Evolutionary conservation across 306 rosid genomes (phyloP).

Genomic region (Cucumis melo): DNA sequence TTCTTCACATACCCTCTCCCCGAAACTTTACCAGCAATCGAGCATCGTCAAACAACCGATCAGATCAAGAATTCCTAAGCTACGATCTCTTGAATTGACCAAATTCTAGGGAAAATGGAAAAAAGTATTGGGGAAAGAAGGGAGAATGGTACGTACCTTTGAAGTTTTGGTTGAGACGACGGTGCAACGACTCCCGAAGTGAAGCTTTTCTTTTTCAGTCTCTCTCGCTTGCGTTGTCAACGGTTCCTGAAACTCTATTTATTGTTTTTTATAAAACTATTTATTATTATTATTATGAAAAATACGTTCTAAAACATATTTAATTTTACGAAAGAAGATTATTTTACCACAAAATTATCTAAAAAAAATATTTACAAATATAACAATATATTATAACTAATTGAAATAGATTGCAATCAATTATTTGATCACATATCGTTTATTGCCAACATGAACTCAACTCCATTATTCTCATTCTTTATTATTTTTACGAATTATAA

Average conservation of each 20-base stretch:
- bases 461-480: too few species aligned
- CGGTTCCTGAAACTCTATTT: neutral
- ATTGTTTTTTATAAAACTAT: too few species aligned
- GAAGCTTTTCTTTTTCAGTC: neutral
- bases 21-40: neutral
- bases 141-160: neutral
- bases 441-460: too few species aligned
- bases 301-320: too few species aligned
- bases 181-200: slow-evolving; percentile 1
- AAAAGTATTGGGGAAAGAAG: neutral
- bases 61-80: neutral
- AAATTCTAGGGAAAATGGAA: neutral
- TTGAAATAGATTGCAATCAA: too few species aligned
- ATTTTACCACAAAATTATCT: too few species aligned
- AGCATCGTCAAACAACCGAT: neutral
- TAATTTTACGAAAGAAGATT: too few species aligned
- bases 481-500: too few species aligned
- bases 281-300: too few species aligned
- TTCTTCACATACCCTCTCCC: neutral
- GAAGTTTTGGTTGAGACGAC: slow-evolving; percentile 2
- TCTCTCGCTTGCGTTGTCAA: slow-evolving; percentile 1
- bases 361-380: too few species aligned
- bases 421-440: too few species aligned
- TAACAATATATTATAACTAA: too few species aligned
- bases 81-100: neutral